Conservation (phyloP, 2,329 filamentous ascomycete species). For the Hypoxylon sp. region DNA sequence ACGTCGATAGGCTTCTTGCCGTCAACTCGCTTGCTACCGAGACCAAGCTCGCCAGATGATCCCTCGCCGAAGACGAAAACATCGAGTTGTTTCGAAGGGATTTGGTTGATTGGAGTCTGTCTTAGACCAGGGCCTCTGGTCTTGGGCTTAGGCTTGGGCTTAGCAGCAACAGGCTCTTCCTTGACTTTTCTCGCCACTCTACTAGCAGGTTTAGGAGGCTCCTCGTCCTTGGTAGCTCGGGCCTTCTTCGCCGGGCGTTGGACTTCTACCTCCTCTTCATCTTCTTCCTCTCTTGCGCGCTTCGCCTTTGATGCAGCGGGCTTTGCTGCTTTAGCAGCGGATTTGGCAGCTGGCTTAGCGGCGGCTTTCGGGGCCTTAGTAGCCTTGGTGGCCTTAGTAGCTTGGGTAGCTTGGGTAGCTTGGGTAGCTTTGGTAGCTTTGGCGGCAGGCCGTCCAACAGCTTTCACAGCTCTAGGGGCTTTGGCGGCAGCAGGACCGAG, state of each 20-base stretch:
- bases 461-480: too few species aligned
- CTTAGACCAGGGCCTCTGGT: conserved; percentile 27
- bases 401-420: too few species aligned
- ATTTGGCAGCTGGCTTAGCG: not conserved
- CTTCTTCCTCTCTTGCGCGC: not conserved
- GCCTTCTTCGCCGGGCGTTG: conserved; percentile 3
- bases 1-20: conserved; percentile 65
- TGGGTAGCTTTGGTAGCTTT: too few species aligned
- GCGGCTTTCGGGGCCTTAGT: not conserved
- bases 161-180: conserved; percentile 1
- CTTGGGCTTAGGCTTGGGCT: conserved; percentile 25
- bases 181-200: conserved; percentile 24
- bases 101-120: conserved; percentile 35
- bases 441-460: too few species aligned
- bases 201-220: not conserved
- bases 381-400: conserved; percentile 9
- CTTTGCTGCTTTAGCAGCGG: not conserved
- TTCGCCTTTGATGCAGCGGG: too few species aligned
- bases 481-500: too few species aligned
- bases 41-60: conserved; percentile 70
- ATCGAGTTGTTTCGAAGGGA: conserved; percentile 41
- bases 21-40: conserved; percentile 66
- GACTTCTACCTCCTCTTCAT: not conserved
- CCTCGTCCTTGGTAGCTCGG: conserved; percentile 15
- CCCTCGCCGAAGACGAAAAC: conserved; percentile 67